These are phyloP conservation scores for Colletotrichum nymphaeae DNA, from an alignment of 2,329 filamentous ascomycete species.

Conservation along the genomic window DNA sequence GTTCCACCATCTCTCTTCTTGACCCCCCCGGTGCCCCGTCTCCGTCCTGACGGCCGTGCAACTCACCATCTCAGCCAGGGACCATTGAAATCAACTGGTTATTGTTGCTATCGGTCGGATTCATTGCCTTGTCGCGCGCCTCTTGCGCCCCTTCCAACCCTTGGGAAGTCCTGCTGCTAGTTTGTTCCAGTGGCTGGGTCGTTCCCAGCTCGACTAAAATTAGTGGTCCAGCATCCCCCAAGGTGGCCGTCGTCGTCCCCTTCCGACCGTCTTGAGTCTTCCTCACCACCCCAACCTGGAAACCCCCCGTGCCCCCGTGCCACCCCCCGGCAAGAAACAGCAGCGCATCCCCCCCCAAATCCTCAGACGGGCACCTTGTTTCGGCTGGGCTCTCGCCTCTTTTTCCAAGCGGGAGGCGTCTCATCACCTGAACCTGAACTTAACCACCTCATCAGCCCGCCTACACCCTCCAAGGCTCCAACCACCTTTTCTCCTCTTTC, in stretches of 20 bases:
- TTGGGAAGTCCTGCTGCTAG: slow-evolving; percentile 13
- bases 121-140: neutral
- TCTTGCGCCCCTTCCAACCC: neutral
- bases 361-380: slow-evolving; percentile 36
- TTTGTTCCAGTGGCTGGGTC: slow-evolving; percentile 33
- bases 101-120: neutral
- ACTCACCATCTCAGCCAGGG: neutral
- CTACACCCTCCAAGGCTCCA: slow-evolving; percentile 31
- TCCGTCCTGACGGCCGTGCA: neutral
- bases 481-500: slow-evolving; percentile 35
- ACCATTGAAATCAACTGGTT: slow-evolving; percentile 12
- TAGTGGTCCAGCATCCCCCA: slow-evolving; percentile 29
- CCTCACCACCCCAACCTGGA: neutral
- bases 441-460: slow-evolving; percentile 35
- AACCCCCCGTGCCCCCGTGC: neutral
- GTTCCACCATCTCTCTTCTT: slow-evolving; percentile 1
- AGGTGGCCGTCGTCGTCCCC: slow-evolving; percentile 13
- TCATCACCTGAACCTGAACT: slow-evolving; percentile 36
- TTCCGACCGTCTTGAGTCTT: neutral
- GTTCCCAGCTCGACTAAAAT: slow-evolving; percentile 35
- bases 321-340: slow-evolving; percentile 9
- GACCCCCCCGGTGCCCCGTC: neutral
- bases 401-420: slow-evolving; percentile 27
- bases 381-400: slow-evolving; percentile 35
- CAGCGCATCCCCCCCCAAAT: slow-evolving; percentile 30